Evolutionary conservation across 345 rosid species (phyloP), one percentile per base, ranked within the genome.

Genomic region (Bruguiera parviflora): DNA sequence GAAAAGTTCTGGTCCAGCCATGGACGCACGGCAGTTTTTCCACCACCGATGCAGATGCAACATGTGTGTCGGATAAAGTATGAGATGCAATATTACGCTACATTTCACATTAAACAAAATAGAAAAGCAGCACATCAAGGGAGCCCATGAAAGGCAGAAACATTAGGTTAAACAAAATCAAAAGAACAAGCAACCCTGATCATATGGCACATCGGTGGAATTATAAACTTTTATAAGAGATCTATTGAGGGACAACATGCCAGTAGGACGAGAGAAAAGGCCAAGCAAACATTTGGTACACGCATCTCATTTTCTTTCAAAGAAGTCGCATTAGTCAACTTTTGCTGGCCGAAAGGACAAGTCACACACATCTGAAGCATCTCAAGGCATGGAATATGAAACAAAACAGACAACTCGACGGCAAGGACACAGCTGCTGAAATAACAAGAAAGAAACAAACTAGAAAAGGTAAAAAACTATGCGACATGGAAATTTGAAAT

Each of bases 241-340:
- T 51, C 59, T 28, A 66, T 65, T 33, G 62, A 64, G 80, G 53
- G 60, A 46, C 57, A 69, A 29, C 75, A 75, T 18, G 71, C 33
- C 77, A 29, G 69, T 28, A 69, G 63, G 49, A 47, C 16, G 75
- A 71, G 78, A 74, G 43, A 53, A 71, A 52, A 57, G 49, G 66
- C 18, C 61, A 55, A 63, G 24, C 66, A 73, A 53, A 7, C 51
- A 65, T 71, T 71, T 71, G 67, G 72, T 63, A 55, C 58, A 71
- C 22, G 21, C 37, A 58, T 31, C 35, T 31, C 29, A 62, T 70
- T 75, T 72, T 53, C 65, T 66, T n/a, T n/a, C 20, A 21, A 22
- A 22, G 16, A 69, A 71, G 68, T 58, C 58, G 65, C 56, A 66
- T 15, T 58, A 67, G 70, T 67, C 74, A 77, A 64, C 69, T 69